Evolutionary conservation across 805 yeast genomes (phyloP).

Genomic region (Saccharomycopsis selenospora): DNA sequence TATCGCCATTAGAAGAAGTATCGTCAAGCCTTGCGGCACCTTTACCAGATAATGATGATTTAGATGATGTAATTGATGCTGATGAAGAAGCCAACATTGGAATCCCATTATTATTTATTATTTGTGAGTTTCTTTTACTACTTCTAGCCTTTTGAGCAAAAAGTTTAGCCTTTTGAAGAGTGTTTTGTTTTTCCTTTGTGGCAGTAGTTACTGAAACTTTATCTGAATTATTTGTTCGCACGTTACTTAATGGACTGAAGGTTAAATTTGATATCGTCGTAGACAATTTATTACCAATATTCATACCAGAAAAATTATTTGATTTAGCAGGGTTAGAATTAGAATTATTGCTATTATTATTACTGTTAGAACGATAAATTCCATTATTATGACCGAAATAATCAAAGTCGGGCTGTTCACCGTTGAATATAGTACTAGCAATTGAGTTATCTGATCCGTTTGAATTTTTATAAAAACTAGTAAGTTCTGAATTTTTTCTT

Average conservation of each 20-base stretch:
- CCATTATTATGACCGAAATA: neutral
- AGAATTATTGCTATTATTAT: neutral
- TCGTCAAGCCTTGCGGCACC: neutral
- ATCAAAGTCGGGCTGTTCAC: neutral
- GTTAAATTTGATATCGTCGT: constrained; percentile 16
- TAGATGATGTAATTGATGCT: neutral
- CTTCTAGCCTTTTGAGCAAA: constrained; percentile 13
- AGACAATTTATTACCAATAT: constrained; percentile 2
- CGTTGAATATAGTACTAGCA: neutral
- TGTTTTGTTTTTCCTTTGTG: constrained; percentile 9
- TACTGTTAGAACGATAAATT: neutral
- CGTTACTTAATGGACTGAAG: constrained; percentile 17
- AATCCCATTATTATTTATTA: neutral
- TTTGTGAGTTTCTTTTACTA: constrained; percentile 1
- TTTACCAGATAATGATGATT: neutral
- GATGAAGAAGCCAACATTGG: neutral
- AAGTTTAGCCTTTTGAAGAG: constrained; percentile 10
- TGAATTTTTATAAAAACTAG: constrained; percentile 11
- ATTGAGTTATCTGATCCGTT: constrained; percentile 14
- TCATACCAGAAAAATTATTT: neutral
- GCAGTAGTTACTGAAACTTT: neutral
- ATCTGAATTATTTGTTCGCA: constrained; percentile 14
- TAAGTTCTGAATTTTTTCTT: neutral
- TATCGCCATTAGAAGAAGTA: neutral
- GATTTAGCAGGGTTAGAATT: neutral